These are phyloP conservation scores for Talaromyces sp. DNA, from an alignment of 2,329 filamentous ascomycete species.

Conservation along the genomic window DNA sequence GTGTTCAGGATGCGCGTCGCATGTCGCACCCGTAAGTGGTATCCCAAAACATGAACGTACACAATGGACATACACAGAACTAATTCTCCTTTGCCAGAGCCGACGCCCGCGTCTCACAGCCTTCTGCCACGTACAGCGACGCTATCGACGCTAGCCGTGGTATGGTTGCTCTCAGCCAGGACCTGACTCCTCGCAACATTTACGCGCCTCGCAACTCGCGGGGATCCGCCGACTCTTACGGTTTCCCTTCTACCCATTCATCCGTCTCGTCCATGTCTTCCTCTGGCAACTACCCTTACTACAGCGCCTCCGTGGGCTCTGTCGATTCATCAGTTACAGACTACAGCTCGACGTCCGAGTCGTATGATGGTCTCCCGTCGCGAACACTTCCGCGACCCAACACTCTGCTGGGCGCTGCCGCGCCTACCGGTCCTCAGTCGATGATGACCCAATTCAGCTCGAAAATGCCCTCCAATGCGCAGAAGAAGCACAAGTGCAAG, in stretches of 20 bases:
- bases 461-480: conserved; percentile 88
- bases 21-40: conserved; percentile 78
- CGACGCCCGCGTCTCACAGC: conserved; percentile 29
- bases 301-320: conserved; percentile 66
- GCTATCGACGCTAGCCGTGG: conserved; percentile 87
- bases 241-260: conserved; percentile 81
- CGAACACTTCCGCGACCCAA: conserved; percentile 78
- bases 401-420: conserved; percentile 54
- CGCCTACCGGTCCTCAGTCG: conserved; percentile 80
- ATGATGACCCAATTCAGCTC: conserved; percentile 99
- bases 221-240: conserved; percentile 78
- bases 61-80: background rate
- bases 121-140: conserved; percentile 69
- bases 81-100: conserved; percentile 13
- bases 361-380: conserved; percentile 70
- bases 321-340: conserved; percentile 78
- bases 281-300: conserved; percentile 76
- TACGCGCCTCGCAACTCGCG: conserved; percentile 66
- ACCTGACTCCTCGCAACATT: conserved; percentile 80
- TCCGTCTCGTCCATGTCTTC: conserved; percentile 92
- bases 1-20: conserved; percentile 55
- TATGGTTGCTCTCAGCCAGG: conserved; percentile 94
- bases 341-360: conserved; percentile 84
- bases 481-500: conserved; percentile 99
- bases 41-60: background rate